A percentile compares a stretch with the other conserved stretches of the same genome.
phyloP scores from a whole-genome alignment of 257 asterid genomes.

The Solanum neorickii region DNA sequence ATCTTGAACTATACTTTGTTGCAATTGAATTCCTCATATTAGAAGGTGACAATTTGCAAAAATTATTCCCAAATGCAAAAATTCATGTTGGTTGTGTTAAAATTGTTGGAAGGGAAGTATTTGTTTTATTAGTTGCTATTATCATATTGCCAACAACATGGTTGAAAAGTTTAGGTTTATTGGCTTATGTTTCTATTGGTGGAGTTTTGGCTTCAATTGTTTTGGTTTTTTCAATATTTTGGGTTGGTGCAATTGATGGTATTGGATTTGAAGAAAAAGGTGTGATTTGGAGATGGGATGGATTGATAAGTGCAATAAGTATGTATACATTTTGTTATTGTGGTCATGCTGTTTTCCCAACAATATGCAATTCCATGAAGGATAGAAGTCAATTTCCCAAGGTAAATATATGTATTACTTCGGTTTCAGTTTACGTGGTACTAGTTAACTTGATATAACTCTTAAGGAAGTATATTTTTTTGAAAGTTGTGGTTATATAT shows the following conservation, averaged over 20 bases:
- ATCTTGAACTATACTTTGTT: constrained; percentile 37
- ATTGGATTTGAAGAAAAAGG: constrained; percentile 39
- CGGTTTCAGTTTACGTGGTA: background rate
- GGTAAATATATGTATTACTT: background rate
- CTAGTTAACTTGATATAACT: too few relatives aligned
- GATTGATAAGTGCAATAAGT: constrained; percentile 31
- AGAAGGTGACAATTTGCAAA: constrained; percentile 50
- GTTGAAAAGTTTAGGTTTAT: constrained; percentile 27
- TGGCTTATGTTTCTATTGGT: constrained; percentile 37
- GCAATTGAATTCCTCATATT: constrained; percentile 41
- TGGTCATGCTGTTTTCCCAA: constrained; percentile 49
- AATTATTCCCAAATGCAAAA: constrained; percentile 25
- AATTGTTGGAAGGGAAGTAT: constrained; percentile 24
- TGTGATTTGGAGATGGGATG: constrained; percentile 18
- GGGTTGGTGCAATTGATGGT: constrained; percentile 45
- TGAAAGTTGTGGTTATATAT: too few relatives aligned
- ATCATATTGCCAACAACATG: constrained; percentile 47
- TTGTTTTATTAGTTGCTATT: constrained; percentile 23
- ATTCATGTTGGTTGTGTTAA: constrained; percentile 4
- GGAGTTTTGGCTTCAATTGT: constrained; percentile 35
- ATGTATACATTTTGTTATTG: constrained; percentile 40
- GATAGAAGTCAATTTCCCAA: constrained; percentile 26
- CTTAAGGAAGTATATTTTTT: background rate
- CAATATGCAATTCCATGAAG: constrained; percentile 35
- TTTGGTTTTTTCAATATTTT: constrained; percentile 15